phyloP scores from a whole-genome alignment of 1,139 yeast species.

The Nakaseomyces kungkrabaensis region DNA sequence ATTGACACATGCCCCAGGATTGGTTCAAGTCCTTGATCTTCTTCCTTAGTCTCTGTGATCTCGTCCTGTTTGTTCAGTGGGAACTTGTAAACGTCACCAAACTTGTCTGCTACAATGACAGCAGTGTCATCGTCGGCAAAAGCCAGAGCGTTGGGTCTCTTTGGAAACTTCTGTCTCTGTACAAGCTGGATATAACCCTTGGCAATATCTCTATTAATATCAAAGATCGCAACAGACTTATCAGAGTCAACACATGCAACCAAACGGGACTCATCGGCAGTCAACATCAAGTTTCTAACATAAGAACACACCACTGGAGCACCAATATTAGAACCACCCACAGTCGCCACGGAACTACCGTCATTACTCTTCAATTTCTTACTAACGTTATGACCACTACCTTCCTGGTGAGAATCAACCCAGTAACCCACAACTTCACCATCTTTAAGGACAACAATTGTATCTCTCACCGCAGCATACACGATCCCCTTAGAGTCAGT shows the following conservation, averaged over 20 bases:
- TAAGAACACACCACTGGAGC: slow-evolving; percentile 58
- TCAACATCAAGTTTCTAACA: slow-evolving; percentile 50
- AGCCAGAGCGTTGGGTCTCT: slow-evolving; percentile 81
- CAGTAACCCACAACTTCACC: slow-evolving; percentile 39
- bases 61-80: slow-evolving; percentile 26
- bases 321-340: slow-evolving; percentile 27
- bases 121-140: slow-evolving; percentile 41
- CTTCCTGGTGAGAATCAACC: slow-evolving; percentile 37
- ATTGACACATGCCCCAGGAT: slow-evolving; percentile 93
- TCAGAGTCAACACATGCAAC: slow-evolving; percentile 74
- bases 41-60: slow-evolving; percentile 7
- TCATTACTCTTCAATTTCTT: slow-evolving; percentile 33
- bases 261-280: slow-evolving; percentile 44
- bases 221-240: slow-evolving; percentile 64
- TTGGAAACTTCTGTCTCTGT: slow-evolving; percentile 73
- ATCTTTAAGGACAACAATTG: neutral
- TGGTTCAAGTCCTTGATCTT: slow-evolving; percentile 38
- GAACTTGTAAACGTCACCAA: slow-evolving; percentile 82
- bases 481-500: neutral
- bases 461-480: neutral
- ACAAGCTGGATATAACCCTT: slow-evolving; percentile 37
- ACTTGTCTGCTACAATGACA: slow-evolving; percentile 83
- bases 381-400: slow-evolving; percentile 12
- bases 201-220: slow-evolving; percentile 28
- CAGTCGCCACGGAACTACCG: slow-evolving; percentile 11